Percentiles rank a stretch among this genome's conserved stretches.
phyloP scores from a whole-genome alignment of 2,329 filamentous ascomycete species.

The Xylaria sp. region DNA sequence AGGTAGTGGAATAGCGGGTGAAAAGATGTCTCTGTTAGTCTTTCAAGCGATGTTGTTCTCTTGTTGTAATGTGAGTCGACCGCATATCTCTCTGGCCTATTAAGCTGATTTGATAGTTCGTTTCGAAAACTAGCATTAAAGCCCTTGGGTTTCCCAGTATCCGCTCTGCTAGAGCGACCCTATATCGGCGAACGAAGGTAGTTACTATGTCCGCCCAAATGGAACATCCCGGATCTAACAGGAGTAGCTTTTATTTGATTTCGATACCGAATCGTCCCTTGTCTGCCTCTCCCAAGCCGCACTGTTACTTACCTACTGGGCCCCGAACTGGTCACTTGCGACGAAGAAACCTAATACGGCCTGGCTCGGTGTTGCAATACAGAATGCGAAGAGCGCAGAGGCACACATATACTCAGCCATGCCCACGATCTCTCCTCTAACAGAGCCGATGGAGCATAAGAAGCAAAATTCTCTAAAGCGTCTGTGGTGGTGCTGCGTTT shows the following conservation, averaged over 20 bases:
- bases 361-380: constrained; percentile 57
- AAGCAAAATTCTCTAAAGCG: constrained; percentile 53
- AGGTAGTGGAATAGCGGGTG: constrained; percentile 29
- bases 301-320: constrained; percentile 47
- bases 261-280: constrained; percentile 51
- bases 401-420: constrained; percentile 49
- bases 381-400: constrained; percentile 54
- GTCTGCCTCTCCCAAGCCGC: constrained; percentile 49
- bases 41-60: constrained; percentile 54
- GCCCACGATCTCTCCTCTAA: constrained; percentile 38
- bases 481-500: constrained; percentile 61
- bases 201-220: constrained; percentile 2
- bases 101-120: constrained; percentile 40
- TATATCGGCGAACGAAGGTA: constrained; percentile 53
- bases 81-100: background rate
- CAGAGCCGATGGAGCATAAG: constrained; percentile 43
- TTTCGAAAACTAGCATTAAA: constrained; percentile 47
- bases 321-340: constrained; percentile 48
- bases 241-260: constrained; percentile 49
- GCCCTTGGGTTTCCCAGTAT: constrained; percentile 50
- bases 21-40: constrained; percentile 50
- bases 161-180: constrained; percentile 49
- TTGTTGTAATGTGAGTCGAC: constrained; percentile 45
- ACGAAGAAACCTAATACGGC: constrained; percentile 51
- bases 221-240: constrained; percentile 1